phyloP scores from a whole-genome alignment of 179 eudicot species.

The Heliamphora ciliata region DNA sequence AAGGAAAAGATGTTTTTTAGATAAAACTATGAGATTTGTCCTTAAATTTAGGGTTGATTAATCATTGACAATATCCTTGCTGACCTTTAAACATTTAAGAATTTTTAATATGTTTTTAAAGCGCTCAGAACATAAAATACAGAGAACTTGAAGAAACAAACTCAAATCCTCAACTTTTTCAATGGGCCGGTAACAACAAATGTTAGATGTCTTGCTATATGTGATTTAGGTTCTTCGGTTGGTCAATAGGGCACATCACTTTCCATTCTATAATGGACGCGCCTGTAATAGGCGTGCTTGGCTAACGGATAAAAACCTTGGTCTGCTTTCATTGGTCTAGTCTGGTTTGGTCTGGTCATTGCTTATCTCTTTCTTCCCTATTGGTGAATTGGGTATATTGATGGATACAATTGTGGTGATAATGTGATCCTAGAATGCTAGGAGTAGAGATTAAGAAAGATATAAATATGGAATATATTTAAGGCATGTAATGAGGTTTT shows the following conservation, averaged over 20 bases:
- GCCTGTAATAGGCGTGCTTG: no score
- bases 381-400: no score
- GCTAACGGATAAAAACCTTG: no score
- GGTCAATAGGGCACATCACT: background rate
- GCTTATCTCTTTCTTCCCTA: no score
- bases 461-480: no score
- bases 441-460: no score
- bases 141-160: background rate
- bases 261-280: background rate
- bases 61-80: background rate
- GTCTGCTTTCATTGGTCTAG: no score
- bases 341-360: no score
- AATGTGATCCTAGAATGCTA: no score
- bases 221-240: background rate
- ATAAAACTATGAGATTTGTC: background rate
- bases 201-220: background rate
- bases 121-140: background rate
- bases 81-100: background rate
- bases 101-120: background rate
- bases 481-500: no score
- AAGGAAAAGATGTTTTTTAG: background rate
- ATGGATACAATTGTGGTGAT: no score
- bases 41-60: background rate
- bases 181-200: no score
- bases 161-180: background rate